phyloP scores from a whole-genome alignment of 2,329 filamentous ascomycete species.

The Trichoderma semiorbis region DNA sequence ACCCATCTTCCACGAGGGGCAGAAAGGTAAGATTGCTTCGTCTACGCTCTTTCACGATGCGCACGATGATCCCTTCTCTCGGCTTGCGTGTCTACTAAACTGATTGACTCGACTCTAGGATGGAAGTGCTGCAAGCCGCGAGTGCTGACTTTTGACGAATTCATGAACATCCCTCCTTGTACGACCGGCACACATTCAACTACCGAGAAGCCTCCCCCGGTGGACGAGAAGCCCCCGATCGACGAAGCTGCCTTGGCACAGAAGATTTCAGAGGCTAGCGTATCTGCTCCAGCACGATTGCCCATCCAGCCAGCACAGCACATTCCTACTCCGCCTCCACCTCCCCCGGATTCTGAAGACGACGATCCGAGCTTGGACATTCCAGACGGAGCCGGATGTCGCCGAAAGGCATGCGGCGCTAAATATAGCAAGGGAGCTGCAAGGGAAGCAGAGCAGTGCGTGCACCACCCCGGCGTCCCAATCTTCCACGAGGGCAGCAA shows the following conservation, averaged over 20 bases:
- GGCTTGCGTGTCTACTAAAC: background rate
- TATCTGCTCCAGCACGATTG: slow-evolving; percentile 40
- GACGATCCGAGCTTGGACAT: slow-evolving; percentile 76
- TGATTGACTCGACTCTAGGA: slow-evolving; percentile 52
- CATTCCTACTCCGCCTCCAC: slow-evolving; percentile 52
- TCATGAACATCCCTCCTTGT: slow-evolving; percentile 88
- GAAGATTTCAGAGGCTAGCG: slow-evolving; percentile 48
- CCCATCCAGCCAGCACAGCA: slow-evolving; percentile 44
- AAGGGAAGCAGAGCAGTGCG: slow-evolving; percentile 71
- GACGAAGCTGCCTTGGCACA: slow-evolving; percentile 40
- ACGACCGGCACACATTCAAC: slow-evolving; percentile 90
- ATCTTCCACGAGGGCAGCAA: slow-evolving; percentile 99
- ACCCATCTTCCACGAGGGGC: slow-evolving; percentile 94
- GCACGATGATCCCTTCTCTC: background rate
- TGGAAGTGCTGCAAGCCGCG: slow-evolving; percentile 99
- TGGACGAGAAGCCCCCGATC: slow-evolving; percentile 55
- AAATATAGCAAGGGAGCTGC: slow-evolving; percentile 59
- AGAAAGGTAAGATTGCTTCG: slow-evolving; percentile 69
- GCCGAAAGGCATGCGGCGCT: slow-evolving; percentile 69
- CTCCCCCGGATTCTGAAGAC: slow-evolving; percentile 75
- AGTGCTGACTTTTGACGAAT: slow-evolving; percentile 96
- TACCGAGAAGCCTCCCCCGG: slow-evolving; percentile 64
- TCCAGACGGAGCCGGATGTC: slow-evolving; percentile 70
- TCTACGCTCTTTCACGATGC: background rate
- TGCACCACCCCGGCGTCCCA: slow-evolving; percentile 83